These are phyloP conservation scores for Brettanomyces custersianus DNA, from an alignment of 805 yeast species.

Conservation along the genomic window DNA sequence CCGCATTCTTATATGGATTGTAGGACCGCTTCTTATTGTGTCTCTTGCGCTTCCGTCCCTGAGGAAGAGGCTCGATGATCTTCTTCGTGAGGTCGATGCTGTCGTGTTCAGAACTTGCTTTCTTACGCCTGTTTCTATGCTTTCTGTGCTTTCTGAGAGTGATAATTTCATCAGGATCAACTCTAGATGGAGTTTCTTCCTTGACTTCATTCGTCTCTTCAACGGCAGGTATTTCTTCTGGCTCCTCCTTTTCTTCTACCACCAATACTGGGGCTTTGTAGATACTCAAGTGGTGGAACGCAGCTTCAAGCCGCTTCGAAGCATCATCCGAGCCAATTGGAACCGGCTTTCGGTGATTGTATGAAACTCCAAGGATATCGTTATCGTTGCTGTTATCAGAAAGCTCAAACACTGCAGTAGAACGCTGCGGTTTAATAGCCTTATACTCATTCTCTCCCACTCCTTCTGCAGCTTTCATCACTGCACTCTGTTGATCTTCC, in stretches of 20 bases:
- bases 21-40: constrained; percentile 32
- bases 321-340: too few species aligned
- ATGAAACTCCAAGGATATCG: too few species aligned
- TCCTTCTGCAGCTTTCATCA: too few species aligned
- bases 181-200: constrained; percentile 12
- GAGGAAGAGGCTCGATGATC: constrained; percentile 10
- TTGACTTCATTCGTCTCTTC: constrained; percentile 2
- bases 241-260: neutral
- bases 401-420: too few species aligned
- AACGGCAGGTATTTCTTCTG: neutral
- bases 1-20: constrained; percentile 45
- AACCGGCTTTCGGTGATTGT: constrained; percentile 2
- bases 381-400: too few species aligned
- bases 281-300: neutral
- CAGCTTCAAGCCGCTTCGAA: constrained; percentile 1
- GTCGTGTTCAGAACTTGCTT: constrained; percentile 15
- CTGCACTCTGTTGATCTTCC: too few species aligned
- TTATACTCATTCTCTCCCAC: too few species aligned
- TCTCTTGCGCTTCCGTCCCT: constrained; percentile 10
- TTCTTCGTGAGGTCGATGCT: constrained; percentile 23
- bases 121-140: constrained; percentile 8
- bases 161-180: constrained; percentile 23
- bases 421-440: too few species aligned
- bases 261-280: neutral
- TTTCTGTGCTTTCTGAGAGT: constrained; percentile 20